These are phyloP conservation scores for Plasmodium chabaudi DNA, from an alignment of 169 alveolate genomes.

Conservation along the genomic window DNA sequence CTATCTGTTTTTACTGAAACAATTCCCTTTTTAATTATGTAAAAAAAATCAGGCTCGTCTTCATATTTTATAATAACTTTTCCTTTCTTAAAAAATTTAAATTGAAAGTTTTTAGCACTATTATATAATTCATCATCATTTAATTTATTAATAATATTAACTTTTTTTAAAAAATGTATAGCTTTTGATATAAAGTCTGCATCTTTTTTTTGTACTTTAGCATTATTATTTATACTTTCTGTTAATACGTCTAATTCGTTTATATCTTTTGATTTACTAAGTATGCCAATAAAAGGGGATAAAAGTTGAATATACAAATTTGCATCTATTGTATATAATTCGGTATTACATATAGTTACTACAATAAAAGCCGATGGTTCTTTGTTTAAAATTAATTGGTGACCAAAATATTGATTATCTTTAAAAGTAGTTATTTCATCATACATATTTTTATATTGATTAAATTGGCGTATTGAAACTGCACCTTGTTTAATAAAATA, in stretches of 20 bases:
- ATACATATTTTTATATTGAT: constrained; percentile 72
- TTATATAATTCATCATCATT: constrained; percentile 41
- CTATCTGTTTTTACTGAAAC: constrained; percentile 48
- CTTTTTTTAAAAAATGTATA: constrained; percentile 53
- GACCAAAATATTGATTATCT: constrained; percentile 65
- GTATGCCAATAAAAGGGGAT: constrained; percentile 47
- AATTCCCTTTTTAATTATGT: constrained; percentile 63
- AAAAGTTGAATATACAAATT: constrained; percentile 21
- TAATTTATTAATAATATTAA: constrained; percentile 45
- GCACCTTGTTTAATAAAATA: constrained; percentile 64
- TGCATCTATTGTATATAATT: constrained; percentile 67
- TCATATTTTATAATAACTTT: constrained; percentile 38
- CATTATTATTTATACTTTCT: constrained; percentile 18
- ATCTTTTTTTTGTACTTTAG: constrained; percentile 21
- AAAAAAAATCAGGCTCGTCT: constrained; percentile 62
- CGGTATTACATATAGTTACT: constrained; percentile 32
- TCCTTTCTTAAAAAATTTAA: constrained; percentile 72
- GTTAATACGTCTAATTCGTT: constrained; percentile 10
- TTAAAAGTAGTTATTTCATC: constrained; percentile 34
- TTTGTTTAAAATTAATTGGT: constrained; percentile 36
- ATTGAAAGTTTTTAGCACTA: constrained; percentile 35
- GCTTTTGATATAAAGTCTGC: constrained; percentile 32
- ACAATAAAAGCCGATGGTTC: constrained; percentile 36
- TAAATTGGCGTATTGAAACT: constrained; percentile 62
- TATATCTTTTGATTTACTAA: constrained; percentile 24